A percentile compares a stretch with the other conserved stretches of the same genome.
These are phyloP conservation scores for Torulaspora franciscae DNA, from an alignment of 805 yeast species.

Conservation along the genomic window DNA sequence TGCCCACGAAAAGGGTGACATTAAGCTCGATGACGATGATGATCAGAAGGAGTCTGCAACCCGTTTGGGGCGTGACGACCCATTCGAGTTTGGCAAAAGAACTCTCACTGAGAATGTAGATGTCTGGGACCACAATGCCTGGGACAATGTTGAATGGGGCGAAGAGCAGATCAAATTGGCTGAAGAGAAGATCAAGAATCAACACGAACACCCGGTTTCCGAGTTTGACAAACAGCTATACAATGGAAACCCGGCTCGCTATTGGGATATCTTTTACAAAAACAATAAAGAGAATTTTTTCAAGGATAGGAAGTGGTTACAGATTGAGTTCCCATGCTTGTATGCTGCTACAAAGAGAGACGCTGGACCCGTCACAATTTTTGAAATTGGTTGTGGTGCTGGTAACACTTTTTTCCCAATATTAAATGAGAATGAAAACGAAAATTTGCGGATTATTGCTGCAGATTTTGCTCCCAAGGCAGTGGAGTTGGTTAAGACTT, in stretches of 20 bases:
- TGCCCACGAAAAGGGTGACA: constrained; percentile 19
- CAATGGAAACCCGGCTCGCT: constrained; percentile 83
- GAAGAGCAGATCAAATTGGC: constrained; percentile 79
- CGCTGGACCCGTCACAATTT: constrained; percentile 63
- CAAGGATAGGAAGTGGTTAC: constrained; percentile 94
- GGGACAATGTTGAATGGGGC: constrained; percentile 98
- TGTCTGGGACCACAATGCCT: constrained; percentile 88
- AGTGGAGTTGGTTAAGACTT: constrained; percentile 70
- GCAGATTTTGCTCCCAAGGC: constrained; percentile 90
- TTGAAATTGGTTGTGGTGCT: constrained; percentile 97
- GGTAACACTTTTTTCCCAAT: constrained; percentile 96
- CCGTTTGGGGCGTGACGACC: constrained; percentile 76
- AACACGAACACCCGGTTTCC: constrained; percentile 76
- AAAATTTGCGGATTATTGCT: constrained; percentile 67
- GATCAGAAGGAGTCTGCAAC: constrained; percentile 29
- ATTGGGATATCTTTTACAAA: constrained; percentile 91
- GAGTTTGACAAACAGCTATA: constrained; percentile 77
- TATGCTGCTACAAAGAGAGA: constrained; percentile 73
- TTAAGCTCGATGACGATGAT: background rate
- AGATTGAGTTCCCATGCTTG: constrained; percentile 84
- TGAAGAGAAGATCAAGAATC: constrained; percentile 64
- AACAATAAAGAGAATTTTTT: constrained; percentile 90
- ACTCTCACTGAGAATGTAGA: constrained; percentile 64
- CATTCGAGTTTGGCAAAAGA: constrained; percentile 90
- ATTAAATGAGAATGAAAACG: constrained; percentile 73